Conservation (phyloP, 2,329 filamentous ascomycete genomes). For the Botrytis galanthina region DNA sequence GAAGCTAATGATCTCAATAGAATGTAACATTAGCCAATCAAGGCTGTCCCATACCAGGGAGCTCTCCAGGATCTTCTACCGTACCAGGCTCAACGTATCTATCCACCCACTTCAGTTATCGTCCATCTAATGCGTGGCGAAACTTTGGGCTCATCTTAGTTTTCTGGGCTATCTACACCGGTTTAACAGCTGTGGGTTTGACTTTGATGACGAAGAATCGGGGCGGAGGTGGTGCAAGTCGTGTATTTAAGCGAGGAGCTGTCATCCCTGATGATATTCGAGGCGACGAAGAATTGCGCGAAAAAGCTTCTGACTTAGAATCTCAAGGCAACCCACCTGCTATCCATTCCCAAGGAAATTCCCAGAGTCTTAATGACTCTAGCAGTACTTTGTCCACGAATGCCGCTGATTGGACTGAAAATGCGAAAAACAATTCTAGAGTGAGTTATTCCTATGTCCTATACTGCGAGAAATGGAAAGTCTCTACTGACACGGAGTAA, state of each 20-base stretch:
- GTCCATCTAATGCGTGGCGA: constrained; percentile 58
- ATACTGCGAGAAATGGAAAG: not conserved
- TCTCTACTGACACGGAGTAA: not conserved
- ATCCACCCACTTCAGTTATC: constrained; percentile 53
- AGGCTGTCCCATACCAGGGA: constrained; percentile 60
- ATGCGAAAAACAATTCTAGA: not conserved
- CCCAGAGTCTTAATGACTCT: not conserved
- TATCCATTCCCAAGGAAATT: not conserved
- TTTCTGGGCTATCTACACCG: not conserved
- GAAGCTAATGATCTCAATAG: not conserved
- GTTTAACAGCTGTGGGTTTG: not conserved
- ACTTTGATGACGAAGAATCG: constrained; percentile 5
- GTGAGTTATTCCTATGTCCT: not conserved
- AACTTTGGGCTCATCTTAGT: constrained; percentile 54
- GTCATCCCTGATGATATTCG: not conserved
- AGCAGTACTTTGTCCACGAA: not conserved
- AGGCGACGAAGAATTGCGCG: not conserved
- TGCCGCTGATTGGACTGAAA: not conserved
- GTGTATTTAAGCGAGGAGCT: not conserved
- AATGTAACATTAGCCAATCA: constrained; percentile 45
- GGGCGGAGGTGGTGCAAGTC: not conserved
- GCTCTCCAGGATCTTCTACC: constrained; percentile 47
- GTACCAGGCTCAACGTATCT: constrained; percentile 57
- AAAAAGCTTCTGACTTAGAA: not conserved
- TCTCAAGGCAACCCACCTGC: not conserved